Evolutionary conservation across 352 stramenopile genomes (phyloP), one percentile per base, ranked within the genome.

Genomic region (Phytopythium helicoides): DNA sequence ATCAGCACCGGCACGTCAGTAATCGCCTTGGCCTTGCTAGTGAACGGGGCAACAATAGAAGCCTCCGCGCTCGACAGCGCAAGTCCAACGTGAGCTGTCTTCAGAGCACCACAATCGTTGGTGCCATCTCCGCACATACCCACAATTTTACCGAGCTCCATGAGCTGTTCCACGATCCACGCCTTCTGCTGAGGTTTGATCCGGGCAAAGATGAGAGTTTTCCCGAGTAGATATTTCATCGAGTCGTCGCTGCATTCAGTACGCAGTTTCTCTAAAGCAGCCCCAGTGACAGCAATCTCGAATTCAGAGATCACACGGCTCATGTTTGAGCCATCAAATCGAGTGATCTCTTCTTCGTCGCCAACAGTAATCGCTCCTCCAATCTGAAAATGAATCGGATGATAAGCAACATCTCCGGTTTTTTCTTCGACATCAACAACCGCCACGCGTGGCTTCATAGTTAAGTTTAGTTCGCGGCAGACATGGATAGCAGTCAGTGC

Each of bases 61-160:
- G 87, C 90, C 51, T 97, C 86, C 1, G 86, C 77, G 52, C 74
- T 77, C 4, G 76, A 92, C 10, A 97, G 57, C 28, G 90, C 88
- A 19, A 97, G 56, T 0, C 89, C 89, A 11, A 94, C 81, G 58
- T 97, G 89, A 1, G 89, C 89, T 12, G 77, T 69, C 45, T 92
- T 94, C 8, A 97, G 54, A 1, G 86, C 86, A 7, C 88, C 88
- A 45, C 83, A 95, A 54, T 96, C 88, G 62, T 97, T 96, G 1
- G 66, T 81, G 28, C 73, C 76, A 42, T 87, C 76, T 16, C 76
- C 76, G 19, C 64, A 76, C 71, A 85, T 83, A 10, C 78, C 73
- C 0, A 79, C 69, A 11, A 76, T 58, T 10, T 61, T 51, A 0
- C 71, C 74, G 0, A 55, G 26, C 2, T 68, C 65, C 58, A 89